These are phyloP conservation scores for Theobroma grandiflorum DNA, from an alignment of 441 rosid species.

Conservation along the genomic window DNA sequence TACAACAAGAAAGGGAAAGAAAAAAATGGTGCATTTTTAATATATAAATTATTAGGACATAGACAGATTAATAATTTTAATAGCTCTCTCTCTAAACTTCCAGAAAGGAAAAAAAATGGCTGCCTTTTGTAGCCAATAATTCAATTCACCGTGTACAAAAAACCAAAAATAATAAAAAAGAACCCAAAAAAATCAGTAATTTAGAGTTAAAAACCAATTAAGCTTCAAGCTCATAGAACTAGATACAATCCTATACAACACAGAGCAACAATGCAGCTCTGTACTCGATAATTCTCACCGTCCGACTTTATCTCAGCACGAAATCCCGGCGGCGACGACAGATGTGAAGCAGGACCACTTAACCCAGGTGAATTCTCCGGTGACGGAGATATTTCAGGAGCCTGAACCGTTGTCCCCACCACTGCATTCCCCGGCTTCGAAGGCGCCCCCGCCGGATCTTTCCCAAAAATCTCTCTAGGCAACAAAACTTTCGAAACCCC, in stretches of 20 bases:
- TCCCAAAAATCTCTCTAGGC: constrained; percentile 73
- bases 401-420: constrained; percentile 40
- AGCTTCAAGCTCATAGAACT: constrained; percentile 39
- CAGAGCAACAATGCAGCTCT: constrained; percentile 33
- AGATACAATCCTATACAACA: constrained; percentile 66
- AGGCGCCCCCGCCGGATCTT: constrained; percentile 33
- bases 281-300: constrained; percentile 21
- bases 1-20: neutral
- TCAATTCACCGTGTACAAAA: constrained; percentile 43
- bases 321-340: constrained; percentile 61
- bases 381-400: constrained; percentile 55
- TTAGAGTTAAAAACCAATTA: constrained; percentile 27
- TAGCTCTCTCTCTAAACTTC: neutral
- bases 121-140: constrained; percentile 48
- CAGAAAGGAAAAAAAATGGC: constrained; percentile 25
- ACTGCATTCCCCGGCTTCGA: constrained; percentile 45
- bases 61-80: neutral
- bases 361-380: constrained; percentile 57
- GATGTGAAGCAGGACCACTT: constrained; percentile 41
- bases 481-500: constrained; percentile 84
- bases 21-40: neutral
- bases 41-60: constrained; percentile 3
- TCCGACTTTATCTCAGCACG: constrained; percentile 43
- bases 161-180: neutral
- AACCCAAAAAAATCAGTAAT: constrained; percentile 20